Percentiles rank a stretch among this genome's conserved stretches.
phyloP scores from a whole-genome alignment of 1,139 yeast species.

The Lodderomyces orthopsilosis region DNA sequence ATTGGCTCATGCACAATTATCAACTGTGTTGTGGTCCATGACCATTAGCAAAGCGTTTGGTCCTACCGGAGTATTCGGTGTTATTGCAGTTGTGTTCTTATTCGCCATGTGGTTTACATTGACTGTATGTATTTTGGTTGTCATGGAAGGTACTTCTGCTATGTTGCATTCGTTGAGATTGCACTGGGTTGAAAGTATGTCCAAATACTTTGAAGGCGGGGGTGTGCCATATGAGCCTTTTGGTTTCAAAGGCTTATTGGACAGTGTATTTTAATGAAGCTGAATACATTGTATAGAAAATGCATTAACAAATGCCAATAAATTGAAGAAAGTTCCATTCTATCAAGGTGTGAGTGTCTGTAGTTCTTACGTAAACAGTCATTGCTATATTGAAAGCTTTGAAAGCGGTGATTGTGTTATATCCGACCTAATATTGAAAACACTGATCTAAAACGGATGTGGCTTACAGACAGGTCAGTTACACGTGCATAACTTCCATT shows the following conservation, averaged over 20 bases:
- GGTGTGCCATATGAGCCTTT: slow-evolving; percentile 72
- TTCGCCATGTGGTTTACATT: slow-evolving; percentile 79
- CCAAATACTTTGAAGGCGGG: slow-evolving; percentile 81
- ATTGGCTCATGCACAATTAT: slow-evolving; percentile 74
- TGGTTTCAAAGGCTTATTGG: slow-evolving; percentile 45
- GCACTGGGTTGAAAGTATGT: slow-evolving; percentile 89
- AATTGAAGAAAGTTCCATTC: too few relatives aligned
- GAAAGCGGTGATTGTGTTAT: too few relatives aligned
- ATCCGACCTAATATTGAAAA: too few relatives aligned
- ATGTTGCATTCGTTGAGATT: slow-evolving; percentile 82
- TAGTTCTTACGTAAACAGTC: too few relatives aligned
- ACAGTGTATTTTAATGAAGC: slow-evolving; percentile 21
- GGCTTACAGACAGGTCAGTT: too few relatives aligned
- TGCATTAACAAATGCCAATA: too few relatives aligned
- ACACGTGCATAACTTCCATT: too few relatives aligned
- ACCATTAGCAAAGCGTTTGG: slow-evolving; percentile 61
- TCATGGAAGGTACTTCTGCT: slow-evolving; percentile 87
- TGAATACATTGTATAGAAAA: neutral
- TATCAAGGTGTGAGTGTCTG: too few relatives aligned
- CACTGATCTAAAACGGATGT: too few relatives aligned
- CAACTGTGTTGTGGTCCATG: slow-evolving; percentile 77
- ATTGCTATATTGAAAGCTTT: too few relatives aligned
- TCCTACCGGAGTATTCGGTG: slow-evolving; percentile 48
- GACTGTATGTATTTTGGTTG: slow-evolving; percentile 69
- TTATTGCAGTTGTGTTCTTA: slow-evolving; percentile 52